Evolutionary conservation across 257 asterid species (phyloP).

Genomic region (Salvia miltiorrhiza): DNA sequence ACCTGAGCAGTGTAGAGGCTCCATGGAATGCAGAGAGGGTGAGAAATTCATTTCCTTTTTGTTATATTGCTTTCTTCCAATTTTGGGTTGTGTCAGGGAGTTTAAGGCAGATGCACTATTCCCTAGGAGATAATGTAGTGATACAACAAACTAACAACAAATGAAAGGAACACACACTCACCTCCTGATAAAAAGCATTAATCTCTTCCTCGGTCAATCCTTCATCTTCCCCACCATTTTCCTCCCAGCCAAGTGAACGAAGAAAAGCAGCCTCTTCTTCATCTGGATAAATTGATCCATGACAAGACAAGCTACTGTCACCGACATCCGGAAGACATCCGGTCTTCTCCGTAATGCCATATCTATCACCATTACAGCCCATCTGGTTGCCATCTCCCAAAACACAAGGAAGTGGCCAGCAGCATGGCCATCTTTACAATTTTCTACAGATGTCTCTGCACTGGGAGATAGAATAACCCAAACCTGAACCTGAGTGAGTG

Average conservation of each 20-base stretch:
- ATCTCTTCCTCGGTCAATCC: constrained; percentile 84
- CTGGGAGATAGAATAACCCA: constrained; percentile 36
- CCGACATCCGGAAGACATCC: constrained; percentile 25
- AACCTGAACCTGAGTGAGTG: constrained; percentile 35
- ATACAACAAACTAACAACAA: neutral
- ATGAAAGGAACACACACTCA: constrained; percentile 15
- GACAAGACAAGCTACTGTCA: constrained; percentile 27
- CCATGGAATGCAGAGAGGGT: neutral
- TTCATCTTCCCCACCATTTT: constrained; percentile 79
- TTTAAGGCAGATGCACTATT: neutral
- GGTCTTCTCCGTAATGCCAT: constrained; percentile 29
- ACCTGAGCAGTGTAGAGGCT: neutral
- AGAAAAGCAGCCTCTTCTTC: constrained; percentile 88
- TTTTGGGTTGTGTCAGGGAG: neutral
- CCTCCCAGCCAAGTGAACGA: constrained; percentile 97
- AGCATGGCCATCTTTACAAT: constrained; percentile 37
- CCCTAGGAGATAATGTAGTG: neutral
- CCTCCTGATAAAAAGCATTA: constrained; percentile 76
- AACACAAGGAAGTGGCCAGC: constrained; percentile 12
- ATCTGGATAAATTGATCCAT: constrained; percentile 56
- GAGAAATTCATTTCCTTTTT: neutral
- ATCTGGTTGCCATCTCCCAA: constrained; percentile 29
- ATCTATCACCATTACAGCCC: constrained; percentile 25
- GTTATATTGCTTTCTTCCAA: neutral
- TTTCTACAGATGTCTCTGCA: constrained; percentile 40